Conservation (phyloP, 1,284 basidiomycete genomes). For the Rhodotorula glutinis region DNA sequence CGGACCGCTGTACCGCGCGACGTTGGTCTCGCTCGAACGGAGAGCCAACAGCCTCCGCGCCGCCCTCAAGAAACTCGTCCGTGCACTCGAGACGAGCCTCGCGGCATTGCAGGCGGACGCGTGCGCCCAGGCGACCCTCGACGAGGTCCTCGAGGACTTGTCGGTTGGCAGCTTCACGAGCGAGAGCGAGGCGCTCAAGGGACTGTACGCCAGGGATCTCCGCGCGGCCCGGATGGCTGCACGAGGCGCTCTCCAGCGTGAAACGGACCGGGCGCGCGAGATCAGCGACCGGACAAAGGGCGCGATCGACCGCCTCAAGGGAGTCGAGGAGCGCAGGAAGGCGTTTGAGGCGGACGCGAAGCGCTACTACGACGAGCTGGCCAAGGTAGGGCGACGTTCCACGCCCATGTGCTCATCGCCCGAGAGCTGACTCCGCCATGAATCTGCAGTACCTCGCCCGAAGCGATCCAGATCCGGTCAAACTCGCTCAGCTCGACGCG, state of each 20-base stretch:
- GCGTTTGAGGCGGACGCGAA: constrained; percentile 39
- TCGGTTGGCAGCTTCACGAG: constrained; percentile 13
- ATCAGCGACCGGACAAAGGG: constrained; percentile 31
- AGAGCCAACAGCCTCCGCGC: constrained; percentile 28
- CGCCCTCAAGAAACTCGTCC: constrained; percentile 35
- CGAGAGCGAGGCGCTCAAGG: constrained; percentile 19
- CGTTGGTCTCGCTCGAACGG: constrained; percentile 32
- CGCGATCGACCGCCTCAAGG: constrained; percentile 36
- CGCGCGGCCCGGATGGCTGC: constrained; percentile 3
- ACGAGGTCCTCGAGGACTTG: constrained; percentile 33
- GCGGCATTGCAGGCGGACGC: constrained; percentile 13
- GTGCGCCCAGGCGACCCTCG: constrained; percentile 29
- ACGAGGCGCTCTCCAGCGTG: constrained; percentile 8
- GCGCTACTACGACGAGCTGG: constrained; percentile 40
- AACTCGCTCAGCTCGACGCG: constrained; percentile 54
- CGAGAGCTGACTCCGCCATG: background rate
- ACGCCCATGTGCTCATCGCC: background rate
- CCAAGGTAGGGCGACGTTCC: constrained; percentile 23
- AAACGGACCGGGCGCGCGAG: constrained; percentile 21
- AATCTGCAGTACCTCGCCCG: constrained; percentile 36
- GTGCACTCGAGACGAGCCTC: constrained; percentile 22
- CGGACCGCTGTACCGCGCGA: constrained; percentile 39
- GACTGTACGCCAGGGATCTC: constrained; percentile 26
- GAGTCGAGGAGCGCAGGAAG: constrained; percentile 34
- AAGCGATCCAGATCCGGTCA: constrained; percentile 53